Evolutionary conservation across 352 stramenopile genomes (phyloP), one percentile per base, ranked within the genome.

Genomic region (Lagenidium giganteum): DNA sequence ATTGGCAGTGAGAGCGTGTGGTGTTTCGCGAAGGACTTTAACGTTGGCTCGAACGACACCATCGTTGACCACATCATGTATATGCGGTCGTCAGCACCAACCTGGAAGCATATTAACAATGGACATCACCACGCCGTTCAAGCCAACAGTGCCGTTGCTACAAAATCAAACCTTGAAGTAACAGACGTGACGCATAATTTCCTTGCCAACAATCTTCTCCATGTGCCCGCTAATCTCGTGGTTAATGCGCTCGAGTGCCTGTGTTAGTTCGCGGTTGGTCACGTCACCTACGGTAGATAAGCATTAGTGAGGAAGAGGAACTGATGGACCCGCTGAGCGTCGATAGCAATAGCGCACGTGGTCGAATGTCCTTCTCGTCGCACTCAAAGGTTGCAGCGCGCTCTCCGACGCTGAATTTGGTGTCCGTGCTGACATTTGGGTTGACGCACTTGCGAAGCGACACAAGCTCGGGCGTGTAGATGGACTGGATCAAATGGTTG

Each of bases 41-140:
- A 39, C 11, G 42, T 58, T 16, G 54, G 39, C 34, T 87, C 74
- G 28, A 87, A 87, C 1, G 70, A 83, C 7, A 89, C 38, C 67
- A 82, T 76, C 17, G 76, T 61, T 45, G 66, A 75, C 70, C 73
- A 89, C 25, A 87, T 25, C n/a, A 89, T 46, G 26, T 85, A 89
- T 25, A 89, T 65, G 18, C 62, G 70, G n/a, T 69, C 51, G 25
- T 85, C 72, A 11, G 58, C 54, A 8, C 76, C 76, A 33, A 81
- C 56, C 74, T 87, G 46, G 13, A 0, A 35, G 8, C 44, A 35
- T 35, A 12, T 9, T 42, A 23, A 47, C 29, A 56, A 25, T n/a
- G 20, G 20, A 14, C n/a, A n/a, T n/a, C n/a, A n/a, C n/a, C n/a
- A n/a, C n/a, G n/a, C n/a, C n/a, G n/a, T n/a, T n/a, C n/a, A n/a